Evolutionary conservation across 805 yeast species (phyloP), one percentile per base, ranked within the genome.

Genomic region (Wickerhamomyces strasburgensis): DNA sequence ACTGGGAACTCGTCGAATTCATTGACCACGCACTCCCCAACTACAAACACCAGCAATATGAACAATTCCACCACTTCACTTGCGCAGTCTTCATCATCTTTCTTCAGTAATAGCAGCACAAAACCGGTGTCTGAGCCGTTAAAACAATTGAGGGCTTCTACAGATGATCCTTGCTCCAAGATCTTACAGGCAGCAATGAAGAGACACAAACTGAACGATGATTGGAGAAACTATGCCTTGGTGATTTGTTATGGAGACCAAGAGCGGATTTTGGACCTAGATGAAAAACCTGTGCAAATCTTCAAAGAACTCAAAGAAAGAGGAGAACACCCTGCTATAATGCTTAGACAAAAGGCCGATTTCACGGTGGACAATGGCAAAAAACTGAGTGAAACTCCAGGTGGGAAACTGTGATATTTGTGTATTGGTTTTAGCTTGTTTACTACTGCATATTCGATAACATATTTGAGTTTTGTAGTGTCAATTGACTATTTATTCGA

Each of bases 181-280:
- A 82, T 90, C 16, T 64, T 93, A 32, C 94, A 85, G 52, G 86
- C 83, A 25, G 96, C 96, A 5, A 80, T 87, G 84, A 77, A 80
- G 48, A 72, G 94, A 43, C 95, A 89, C 61, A 80, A 79, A 41
- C 70, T 90, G 33, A 78, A 77, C 31, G 74, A 77, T 23, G 96
- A 87, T 54, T 84, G 96, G 89, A 72, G 84, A 35, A 83, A 86
- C 51, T 90, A 88, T 56, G 95, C 89, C 2, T 64, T 90, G 35
- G 88, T 89, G 14, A 84, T 90, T 13, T 84, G 94, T 54, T 88
- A 86, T 55, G 96, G 93, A 17, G 96, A 88, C 56, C 83, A 83
- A 52, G 97, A 90, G 54, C 66, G 96, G 19, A 76, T 88, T 8
- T 61, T 93, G 32, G 85, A 83, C 27, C 67, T 84, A 44, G 85